Evolutionary conservation across 805 yeast genomes (phyloP), one percentile per base, ranked within the genome.

Genomic region (Candida morakotiae): DNA sequence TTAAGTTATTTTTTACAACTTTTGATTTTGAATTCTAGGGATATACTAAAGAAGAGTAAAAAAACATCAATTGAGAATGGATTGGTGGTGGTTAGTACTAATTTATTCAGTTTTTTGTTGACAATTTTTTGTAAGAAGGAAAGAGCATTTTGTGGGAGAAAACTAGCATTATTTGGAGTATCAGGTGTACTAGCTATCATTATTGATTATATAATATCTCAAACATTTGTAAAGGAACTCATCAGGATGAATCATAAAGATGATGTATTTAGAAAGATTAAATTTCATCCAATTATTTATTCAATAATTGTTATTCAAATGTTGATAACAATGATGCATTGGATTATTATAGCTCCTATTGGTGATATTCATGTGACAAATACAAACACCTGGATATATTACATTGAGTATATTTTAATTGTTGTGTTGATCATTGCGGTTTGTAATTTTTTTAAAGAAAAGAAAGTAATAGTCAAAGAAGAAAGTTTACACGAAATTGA

Each of bases 321-420:
- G 7, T 17, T 25, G 7, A 6, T 47, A 1, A 39, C 45, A 8
- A 46, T 49, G 29, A 37, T 47, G 28, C 47, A 49, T 37, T 56
- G 58, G 57, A 34, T 37, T 5, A 23, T 55, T 4, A 31, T 51
- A 2, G 40, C 53, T 3, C 60, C 61, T 0, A 33, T 30, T 10
- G 37, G 25, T 9, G 4, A 28, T 23, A 3, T 34, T 18, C 13
- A 40, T 28, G 31, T 50, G 7, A 35, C 32, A 24, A 41, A 48
- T 52, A 60, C 62, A 37, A 69, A 73, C 50, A 79, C 77, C 49
- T 47, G 63, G 13, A 67, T 72, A 23, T 81, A 74, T 46, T 59
- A 75, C 18, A 46, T 81, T 35, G 91, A 83, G 53, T 73, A 80
- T 44, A 43, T 69, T 2, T 60, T 79, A 5, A 64, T 77, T 9